phyloP scores from a whole-genome alignment of 176 grass and related monocot species.

The Saccharum spontaneum region DNA sequence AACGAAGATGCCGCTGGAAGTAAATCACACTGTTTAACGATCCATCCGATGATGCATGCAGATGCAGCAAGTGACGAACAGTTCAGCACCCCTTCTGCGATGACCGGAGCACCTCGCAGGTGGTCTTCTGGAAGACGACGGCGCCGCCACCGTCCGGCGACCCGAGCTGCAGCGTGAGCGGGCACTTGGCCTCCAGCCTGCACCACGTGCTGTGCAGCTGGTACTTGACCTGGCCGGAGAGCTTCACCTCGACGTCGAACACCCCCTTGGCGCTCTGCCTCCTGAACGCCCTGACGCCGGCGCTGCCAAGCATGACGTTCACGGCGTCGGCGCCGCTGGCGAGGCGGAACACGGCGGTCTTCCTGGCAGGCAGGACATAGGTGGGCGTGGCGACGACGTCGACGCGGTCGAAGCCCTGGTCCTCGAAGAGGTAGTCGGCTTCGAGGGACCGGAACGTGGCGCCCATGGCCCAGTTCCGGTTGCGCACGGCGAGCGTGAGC shows the following conservation, averaged over 20 bases:
- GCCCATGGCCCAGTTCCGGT: conserved; percentile 44
- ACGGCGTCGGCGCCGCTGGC: conserved; percentile 1
- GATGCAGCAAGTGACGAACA: background rate
- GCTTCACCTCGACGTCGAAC: conserved; percentile 42
- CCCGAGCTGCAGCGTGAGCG: conserved; percentile 42
- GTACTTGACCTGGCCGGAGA: conserved; percentile 33
- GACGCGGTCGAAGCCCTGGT: conserved; percentile 42
- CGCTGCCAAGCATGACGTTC: background rate
- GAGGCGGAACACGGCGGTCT: conserved; percentile 30
- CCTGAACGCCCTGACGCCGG: conserved; percentile 16
- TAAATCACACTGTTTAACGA: background rate
- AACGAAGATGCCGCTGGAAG: background rate
- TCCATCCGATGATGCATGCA: background rate
- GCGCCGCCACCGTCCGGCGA: background rate
- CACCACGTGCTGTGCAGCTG: conserved; percentile 6
- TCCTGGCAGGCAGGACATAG: conserved; percentile 27
- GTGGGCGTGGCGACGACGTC: background rate
- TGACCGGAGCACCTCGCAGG: conserved; percentile 32
- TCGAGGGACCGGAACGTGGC: conserved; percentile 40
- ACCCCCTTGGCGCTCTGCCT: conserved; percentile 17
- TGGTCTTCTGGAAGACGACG: conserved; percentile 35
- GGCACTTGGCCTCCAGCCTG: conserved; percentile 37
- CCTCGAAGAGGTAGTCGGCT: conserved; percentile 36
- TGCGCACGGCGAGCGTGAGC: conserved; percentile 33
- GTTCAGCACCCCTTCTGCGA: conserved; percentile 37